Evolutionary conservation across 148 eudicot species (phyloP).

Genomic region (Simmondsia chinensis): DNA sequence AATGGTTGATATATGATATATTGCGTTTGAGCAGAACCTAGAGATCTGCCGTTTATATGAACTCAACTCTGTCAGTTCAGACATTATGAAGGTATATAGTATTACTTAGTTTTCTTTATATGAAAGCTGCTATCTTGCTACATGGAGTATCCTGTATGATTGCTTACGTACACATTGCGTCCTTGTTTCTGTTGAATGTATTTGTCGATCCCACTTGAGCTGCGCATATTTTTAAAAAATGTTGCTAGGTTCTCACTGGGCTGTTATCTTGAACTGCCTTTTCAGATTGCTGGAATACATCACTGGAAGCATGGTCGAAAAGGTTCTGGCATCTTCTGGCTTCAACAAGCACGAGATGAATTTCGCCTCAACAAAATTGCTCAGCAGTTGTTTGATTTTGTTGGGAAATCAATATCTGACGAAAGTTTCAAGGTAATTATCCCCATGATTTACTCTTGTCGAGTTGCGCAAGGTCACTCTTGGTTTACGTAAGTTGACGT

Average conservation of each 20-base stretch:
- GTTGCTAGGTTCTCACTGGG: no score
- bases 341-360: constrained; percentile 97
- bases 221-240: no score
- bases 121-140: no score
- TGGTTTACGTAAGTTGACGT: no score
- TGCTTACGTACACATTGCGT: no score
- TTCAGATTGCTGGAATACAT: constrained; percentile 85
- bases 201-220: no score
- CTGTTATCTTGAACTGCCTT: no score
- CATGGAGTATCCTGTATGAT: no score
- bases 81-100: constrained; percentile 74
- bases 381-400: constrained; percentile 80
- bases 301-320: constrained; percentile 98
- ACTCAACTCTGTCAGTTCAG: constrained; percentile 57
- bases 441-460: no score
- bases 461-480: no score
- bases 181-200: no score
- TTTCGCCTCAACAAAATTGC: constrained; percentile 77
- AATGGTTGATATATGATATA: constrained; percentile 5
- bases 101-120: no score
- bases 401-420: constrained; percentile 83
- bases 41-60: constrained; percentile 93
- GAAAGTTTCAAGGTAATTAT: constrained; percentile 81
- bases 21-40: constrained; percentile 44
- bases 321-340: constrained; percentile 93